A percentile compares a stretch with the other conserved stretches of the same genome.
phyloP scores from a whole-genome alignment of 306 rosid species.

The Prunus kanzakura region DNA sequence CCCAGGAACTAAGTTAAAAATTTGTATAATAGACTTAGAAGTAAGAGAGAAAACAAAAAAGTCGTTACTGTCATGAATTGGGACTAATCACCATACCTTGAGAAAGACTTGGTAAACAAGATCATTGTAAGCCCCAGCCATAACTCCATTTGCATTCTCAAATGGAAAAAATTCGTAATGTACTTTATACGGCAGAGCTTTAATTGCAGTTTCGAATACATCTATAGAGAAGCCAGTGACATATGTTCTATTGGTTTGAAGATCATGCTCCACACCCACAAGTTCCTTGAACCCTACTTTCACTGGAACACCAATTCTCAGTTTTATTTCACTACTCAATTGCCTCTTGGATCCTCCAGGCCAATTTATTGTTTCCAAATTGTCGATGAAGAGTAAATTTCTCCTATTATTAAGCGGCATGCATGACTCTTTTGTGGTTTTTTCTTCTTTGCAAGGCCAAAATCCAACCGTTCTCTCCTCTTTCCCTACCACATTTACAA shows the following conservation, averaged over 20 bases:
- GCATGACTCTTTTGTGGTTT: not conserved
- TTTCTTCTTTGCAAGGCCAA: not conserved
- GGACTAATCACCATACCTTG: not conserved
- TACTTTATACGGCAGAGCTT: not conserved
- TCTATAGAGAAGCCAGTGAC: slow-evolving; percentile 21
- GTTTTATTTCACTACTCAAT: not conserved
- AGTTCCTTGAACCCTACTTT: slow-evolving; percentile 7
- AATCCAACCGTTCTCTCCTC: not conserved
- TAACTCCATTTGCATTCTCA: not conserved
- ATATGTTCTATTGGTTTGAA: not conserved
- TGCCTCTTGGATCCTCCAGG: not conserved
- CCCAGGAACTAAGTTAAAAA: not conserved
- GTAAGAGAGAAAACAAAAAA: not conserved
- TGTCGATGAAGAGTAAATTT: not conserved
- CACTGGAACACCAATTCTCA: slow-evolving; percentile 23
- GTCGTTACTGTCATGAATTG: too few species aligned
- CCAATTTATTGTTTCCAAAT: slow-evolving; percentile 11
- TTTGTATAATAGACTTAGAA: not conserved
- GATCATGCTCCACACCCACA: not conserved
- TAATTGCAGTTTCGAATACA: slow-evolving; percentile 15
- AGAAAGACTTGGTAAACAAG: slow-evolving; percentile 9
- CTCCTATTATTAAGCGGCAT: not conserved
- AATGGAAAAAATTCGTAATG: not conserved
- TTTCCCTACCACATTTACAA: not conserved
- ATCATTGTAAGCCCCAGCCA: slow-evolving; percentile 5